phyloP scores from a whole-genome alignment of 2,329 filamentous ascomycete species.

The Cephalotrichum gorgonifer region DNA sequence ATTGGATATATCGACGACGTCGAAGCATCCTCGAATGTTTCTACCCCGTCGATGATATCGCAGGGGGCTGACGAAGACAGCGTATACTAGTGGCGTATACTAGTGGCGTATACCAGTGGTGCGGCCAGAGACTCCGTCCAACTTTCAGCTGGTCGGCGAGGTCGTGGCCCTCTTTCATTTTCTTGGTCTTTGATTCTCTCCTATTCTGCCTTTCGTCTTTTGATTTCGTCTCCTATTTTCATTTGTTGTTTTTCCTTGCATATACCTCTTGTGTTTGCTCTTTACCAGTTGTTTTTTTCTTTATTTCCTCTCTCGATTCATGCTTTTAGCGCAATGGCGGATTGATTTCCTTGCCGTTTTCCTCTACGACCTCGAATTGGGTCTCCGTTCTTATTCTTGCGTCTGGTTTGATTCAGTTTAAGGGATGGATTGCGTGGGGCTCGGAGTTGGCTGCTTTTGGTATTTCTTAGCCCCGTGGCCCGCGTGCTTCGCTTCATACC shows the following conservation, averaged over 20 bases:
- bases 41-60: constrained; percentile 62
- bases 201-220: not conserved
- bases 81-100: constrained; percentile 51
- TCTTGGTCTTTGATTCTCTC: not conserved
- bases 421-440: not conserved
- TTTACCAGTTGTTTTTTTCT: constrained; percentile 1
- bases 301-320: not conserved
- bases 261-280: constrained; percentile 5
- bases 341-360: not conserved
- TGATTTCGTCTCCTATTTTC: not conserved
- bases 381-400: constrained; percentile 1
- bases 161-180: not conserved
- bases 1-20: constrained; percentile 86
- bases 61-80: constrained; percentile 62
- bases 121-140: not conserved
- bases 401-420: not conserved
- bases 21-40: constrained; percentile 58
- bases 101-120: not conserved
- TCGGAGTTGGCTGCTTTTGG: constrained; percentile 4
- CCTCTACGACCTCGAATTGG: not conserved
- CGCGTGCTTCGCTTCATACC: not conserved
- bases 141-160: not conserved
- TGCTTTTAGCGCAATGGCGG: not conserved
- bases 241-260: constrained; percentile 7
- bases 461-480: not conserved